Evolutionary conservation across 306 rosid species (phyloP), one percentile per base, ranked within the genome.

Genomic region (Cucurbita moschata): DNA sequence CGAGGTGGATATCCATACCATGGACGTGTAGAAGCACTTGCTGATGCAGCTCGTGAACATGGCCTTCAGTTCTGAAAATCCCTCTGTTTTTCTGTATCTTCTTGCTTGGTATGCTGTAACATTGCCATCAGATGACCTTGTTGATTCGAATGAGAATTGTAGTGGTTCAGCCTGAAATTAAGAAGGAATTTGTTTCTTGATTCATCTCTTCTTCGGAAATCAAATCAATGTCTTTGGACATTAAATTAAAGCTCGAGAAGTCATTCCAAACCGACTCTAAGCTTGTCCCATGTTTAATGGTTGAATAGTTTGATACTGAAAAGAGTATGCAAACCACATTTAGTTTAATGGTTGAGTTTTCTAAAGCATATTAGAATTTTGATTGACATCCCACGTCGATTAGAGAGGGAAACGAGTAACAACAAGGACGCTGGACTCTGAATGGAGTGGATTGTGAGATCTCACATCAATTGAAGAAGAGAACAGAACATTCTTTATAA

Each of bases 1-100:
- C 78, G 97, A 26, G 98, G 97, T 81, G 97, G 98, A 62, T 90
- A 86, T 81, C 96, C 96, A 1, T 95, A 95, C 81, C 99, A 95
- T 73, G 97, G 99, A 16, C 97, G 99, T 65, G 87, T 95, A 16
- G 81, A 91, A 84, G 97, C 96, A 55, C 82, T 95, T 46, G 99
- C 99, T 7, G 84, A 76, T 52, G 90, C 99, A 39, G 97, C 99
- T 73, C 90, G 96, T 19, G 96, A 91, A 79, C 80, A 88, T 67
- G 99, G 97, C 43, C 93, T 95, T 70, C 89, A 88, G 16, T 91
- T 95, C 85, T 95, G 84, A 79, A 62, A 49, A 1, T 23, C 49
- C 46, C 0, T 72, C 8, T 53, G 16, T 54, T 72, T 54, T 54
- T 26, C 11, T 10, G 5, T 46, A 35, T 69, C 23, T 11, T 66